phyloP scores from a whole-genome alignment of 345 rosid genomes.

The Corchorus capsularis region DNA sequence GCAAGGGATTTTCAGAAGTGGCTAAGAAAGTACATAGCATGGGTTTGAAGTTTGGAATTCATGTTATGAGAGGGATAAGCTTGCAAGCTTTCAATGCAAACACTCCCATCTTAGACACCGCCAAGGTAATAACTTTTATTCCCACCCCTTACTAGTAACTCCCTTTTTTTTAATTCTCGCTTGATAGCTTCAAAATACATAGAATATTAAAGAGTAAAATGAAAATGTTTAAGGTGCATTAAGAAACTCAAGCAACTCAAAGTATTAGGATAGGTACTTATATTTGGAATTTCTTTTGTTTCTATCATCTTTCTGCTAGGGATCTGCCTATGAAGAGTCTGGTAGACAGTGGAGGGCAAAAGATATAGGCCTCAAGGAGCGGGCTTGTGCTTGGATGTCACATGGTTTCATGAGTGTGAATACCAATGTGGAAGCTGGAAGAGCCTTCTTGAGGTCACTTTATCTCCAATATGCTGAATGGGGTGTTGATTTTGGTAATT shows the following conservation, averaged over 20 bases:
- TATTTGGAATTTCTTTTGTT: slow-evolving; percentile 19
- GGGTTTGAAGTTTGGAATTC: slow-evolving; percentile 97
- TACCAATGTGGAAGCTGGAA: slow-evolving; percentile 72
- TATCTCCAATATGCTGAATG: slow-evolving; percentile 82
- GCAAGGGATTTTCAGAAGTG: slow-evolving; percentile 79
- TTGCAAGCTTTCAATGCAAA: slow-evolving; percentile 84
- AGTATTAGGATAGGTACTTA: not conserved
- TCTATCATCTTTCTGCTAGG: slow-evolving; percentile 43
- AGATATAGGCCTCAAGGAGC: slow-evolving; percentile 82
- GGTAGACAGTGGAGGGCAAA: slow-evolving; percentile 69
- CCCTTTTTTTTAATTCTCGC: not conserved
- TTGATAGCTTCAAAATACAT: not conserved
- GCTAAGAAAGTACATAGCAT: slow-evolving; percentile 72
- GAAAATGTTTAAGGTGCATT: not conserved
- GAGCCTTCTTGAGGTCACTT: slow-evolving; percentile 84
- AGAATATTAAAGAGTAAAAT: not conserved
- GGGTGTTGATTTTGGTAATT: slow-evolving; percentile 94
- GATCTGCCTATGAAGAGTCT: slow-evolving; percentile 56
- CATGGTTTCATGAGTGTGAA: slow-evolving; percentile 93
- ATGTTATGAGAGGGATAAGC: slow-evolving; percentile 93
- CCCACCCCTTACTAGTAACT: not conserved
- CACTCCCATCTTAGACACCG: slow-evolving; percentile 63
- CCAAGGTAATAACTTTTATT: slow-evolving; percentile 43
- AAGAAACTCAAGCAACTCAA: not conserved
- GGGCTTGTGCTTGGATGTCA: slow-evolving; percentile 90